Evolutionary conservation across 345 rosid species (phyloP), one percentile per base, ranked within the genome.

Genomic region (Excoecaria cochinchinensis): DNA sequence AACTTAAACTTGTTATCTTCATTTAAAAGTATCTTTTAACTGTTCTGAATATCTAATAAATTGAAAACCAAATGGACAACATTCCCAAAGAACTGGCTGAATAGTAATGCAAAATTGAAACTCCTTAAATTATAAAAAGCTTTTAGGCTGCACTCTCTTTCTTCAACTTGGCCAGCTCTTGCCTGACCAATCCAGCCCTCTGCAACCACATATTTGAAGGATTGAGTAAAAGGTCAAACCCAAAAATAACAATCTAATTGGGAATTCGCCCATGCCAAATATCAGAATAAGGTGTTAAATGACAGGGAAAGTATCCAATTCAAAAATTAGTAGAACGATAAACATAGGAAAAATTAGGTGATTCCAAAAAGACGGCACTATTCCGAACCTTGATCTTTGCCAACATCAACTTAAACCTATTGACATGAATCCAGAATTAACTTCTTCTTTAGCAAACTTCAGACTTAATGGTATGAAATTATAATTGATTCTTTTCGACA

Each of bases 341-440:
- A 69, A 8, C 1, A 36, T n/a, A 13, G 3, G 40, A 5, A 6
- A 44, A 44, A 6, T 0, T 44, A 44, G 10, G 48, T 10, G 10
- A 44, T 44, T 44, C 48, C 48, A 3, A 8, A 44, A 6, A 44
- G 48, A 44, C 48, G 2, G 2, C 31, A 31, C 10, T 6, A n/a
- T 24, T 19, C 40, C 74, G 10, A 55, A 90, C 95, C 98, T 93
- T 93, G 86, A 93, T 91, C 86, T 87, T 91, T 13, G 98, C 95
- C 85, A 93, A 48, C 98, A 93, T 93, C 76, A 91, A 38, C 86
- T 89, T 93, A 85, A 91, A 93, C 79, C 97, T 80, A 65, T 93
- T n/a, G n/a, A n/a, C n/a, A n/a, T n/a, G n/a, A n/a, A n/a, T n/a
- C n/a, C n/a, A n/a, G n/a, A n/a, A n/a, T n/a, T n/a, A n/a, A n/a